These are phyloP conservation scores for Fusarium foetens DNA, from an alignment of 2,329 filamentous ascomycete genomes.

Conservation along the genomic window DNA sequence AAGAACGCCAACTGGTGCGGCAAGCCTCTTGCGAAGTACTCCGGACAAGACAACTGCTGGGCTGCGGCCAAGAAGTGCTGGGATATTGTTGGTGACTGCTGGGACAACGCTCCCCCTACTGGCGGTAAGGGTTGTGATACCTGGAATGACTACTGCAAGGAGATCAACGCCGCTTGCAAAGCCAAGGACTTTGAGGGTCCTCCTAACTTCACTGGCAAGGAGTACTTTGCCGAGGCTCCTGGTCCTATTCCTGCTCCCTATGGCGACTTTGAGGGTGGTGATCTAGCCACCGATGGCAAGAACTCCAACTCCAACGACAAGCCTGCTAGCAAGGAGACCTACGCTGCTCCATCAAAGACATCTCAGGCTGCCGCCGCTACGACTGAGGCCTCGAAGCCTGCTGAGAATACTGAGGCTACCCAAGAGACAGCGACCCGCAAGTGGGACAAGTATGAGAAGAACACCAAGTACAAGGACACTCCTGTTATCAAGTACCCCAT, in stretches of 20 bases:
- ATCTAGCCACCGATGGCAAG: slow-evolving; percentile 21
- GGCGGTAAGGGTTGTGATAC: slow-evolving; percentile 68
- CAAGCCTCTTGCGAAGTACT: slow-evolving; percentile 67
- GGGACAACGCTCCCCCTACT: slow-evolving; percentile 65
- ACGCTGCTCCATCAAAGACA: slow-evolving; percentile 10
- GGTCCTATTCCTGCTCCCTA: slow-evolving; percentile 50
- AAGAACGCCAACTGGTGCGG: slow-evolving; percentile 81
- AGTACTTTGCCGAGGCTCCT: slow-evolving; percentile 46
- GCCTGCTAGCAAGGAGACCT: slow-evolving; percentile 3
- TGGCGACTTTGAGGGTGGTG: slow-evolving; percentile 36
- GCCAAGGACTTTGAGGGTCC: slow-evolving; percentile 59
- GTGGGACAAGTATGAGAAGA: slow-evolving; percentile 7
- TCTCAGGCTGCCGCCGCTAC: slow-evolving; percentile 14
- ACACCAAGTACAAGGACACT: slow-evolving; percentile 22
- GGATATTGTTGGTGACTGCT: slow-evolving; percentile 69
- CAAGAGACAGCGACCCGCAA: slow-evolving; percentile 21
- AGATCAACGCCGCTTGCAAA: slow-evolving; percentile 57
- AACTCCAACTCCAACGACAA: slow-evolving; percentile 22
- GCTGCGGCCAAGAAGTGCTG: slow-evolving; percentile 65
- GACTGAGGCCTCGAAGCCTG: slow-evolving; percentile 8
- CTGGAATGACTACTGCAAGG: slow-evolving; percentile 71
- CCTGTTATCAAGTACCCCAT: slow-evolving; percentile 5
- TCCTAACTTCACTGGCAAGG: slow-evolving; percentile 53
- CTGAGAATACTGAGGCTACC: background rate
- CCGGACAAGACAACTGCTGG: slow-evolving; percentile 69